A percentile compares a stretch with the other conserved stretches of the same genome.
phyloP scores from a whole-genome alignment of 2,329 filamentous ascomycete genomes.

The Colletotrichum sp. region DNA sequence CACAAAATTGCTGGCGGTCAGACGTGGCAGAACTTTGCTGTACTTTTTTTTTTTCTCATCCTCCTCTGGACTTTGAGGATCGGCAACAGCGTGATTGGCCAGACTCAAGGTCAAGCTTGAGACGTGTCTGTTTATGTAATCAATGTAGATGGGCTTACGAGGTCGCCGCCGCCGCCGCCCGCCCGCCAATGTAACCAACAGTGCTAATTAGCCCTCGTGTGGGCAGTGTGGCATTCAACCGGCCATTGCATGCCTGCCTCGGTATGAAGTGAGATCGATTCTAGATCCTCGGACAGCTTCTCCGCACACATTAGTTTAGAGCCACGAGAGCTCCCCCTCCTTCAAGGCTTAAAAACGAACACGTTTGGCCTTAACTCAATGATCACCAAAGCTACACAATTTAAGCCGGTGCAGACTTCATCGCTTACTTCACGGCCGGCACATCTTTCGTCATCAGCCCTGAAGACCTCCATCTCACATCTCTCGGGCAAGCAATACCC shows the following conservation, averaged over 20 bases:
- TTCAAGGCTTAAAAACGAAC: not conserved
- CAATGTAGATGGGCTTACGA: not conserved
- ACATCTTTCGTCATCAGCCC: not conserved
- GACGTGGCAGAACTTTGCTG: slow-evolving; percentile 10
- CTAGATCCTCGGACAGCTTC: not conserved
- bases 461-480: not conserved
- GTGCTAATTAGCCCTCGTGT: not conserved
- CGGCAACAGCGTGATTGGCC: slow-evolving; percentile 1
- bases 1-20: slow-evolving; percentile 13
- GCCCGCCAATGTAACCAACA: not conserved
- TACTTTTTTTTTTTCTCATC: not conserved
- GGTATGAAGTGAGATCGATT: not conserved
- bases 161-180: not conserved
- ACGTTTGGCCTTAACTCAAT: not conserved
- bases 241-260: not conserved
- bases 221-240: not conserved
- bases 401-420: not conserved
- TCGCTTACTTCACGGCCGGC: not conserved
- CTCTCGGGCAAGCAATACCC: not conserved
- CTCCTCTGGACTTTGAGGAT: not conserved
- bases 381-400: not conserved
- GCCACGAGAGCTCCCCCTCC: not conserved
- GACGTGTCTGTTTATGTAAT: not conserved
- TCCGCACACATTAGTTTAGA: not conserved
- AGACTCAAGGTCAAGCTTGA: not conserved